These are phyloP conservation scores for Plectosphaerella sp. DNA, from an alignment of 2,329 filamentous ascomycete species.

Conservation along the genomic window DNA sequence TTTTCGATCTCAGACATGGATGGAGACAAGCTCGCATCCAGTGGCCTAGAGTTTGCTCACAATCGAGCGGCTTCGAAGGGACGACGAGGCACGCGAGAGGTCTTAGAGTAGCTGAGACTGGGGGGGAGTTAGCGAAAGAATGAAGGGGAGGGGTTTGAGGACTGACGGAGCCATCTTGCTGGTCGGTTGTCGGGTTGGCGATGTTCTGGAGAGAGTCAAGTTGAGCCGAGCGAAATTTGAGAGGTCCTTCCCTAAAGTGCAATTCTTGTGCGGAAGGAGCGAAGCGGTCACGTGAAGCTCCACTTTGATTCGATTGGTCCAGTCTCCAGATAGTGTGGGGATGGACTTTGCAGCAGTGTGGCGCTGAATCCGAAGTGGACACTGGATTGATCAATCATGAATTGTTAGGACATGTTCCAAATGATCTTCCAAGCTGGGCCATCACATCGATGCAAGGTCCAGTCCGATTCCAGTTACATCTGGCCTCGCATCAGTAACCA, in stretches of 20 bases:
- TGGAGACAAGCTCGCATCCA: slow-evolving; percentile 97
- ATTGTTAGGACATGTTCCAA: no score
- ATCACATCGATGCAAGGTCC: no score
- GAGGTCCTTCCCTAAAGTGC: not conserved
- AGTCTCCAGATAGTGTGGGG: no score
- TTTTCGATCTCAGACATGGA: slow-evolving; percentile 77
- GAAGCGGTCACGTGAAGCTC: no score
- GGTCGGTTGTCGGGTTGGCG: not conserved
- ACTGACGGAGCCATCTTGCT: slow-evolving; percentile 40
- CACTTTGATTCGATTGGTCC: not conserved
- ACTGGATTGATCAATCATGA: no score
- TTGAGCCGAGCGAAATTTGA: not conserved
- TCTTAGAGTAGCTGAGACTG: slow-evolving; percentile 87
- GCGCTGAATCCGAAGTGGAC: no score
- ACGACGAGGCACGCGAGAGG: slow-evolving; percentile 96
- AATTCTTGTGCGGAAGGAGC: not conserved
- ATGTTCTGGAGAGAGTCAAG: no score
- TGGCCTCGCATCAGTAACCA: no score
- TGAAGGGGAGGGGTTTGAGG: not conserved
- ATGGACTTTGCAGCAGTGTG: no score
- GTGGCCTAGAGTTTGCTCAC: slow-evolving; percentile 96
- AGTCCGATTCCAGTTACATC: no score
- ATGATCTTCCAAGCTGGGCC: no score
- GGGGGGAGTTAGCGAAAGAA: not conserved
- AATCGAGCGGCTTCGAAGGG: slow-evolving; percentile 99